A percentile compares a stretch with the other conserved stretches of the same genome.
Conservation (phyloP, 1,284 basidiomycete genomes). For the Trichosporon faecale region DNA sequence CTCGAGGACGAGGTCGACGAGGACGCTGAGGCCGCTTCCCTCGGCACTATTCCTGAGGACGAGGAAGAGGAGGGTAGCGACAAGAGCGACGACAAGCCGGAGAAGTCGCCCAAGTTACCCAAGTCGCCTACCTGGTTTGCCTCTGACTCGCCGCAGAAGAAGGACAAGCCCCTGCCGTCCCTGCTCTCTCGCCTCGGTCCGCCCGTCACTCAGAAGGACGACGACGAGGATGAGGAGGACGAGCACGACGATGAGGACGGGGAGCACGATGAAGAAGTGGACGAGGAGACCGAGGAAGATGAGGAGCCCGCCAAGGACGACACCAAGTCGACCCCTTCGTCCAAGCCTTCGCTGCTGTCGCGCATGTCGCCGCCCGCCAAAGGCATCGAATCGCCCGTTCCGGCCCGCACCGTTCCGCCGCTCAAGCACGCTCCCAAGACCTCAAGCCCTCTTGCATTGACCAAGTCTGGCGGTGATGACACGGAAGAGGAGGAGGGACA, state of each 20-base stretch:
- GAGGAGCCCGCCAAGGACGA: not conserved
- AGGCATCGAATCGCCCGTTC: not conserved
- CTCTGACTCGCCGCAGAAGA: not conserved
- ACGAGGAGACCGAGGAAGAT: not conserved
- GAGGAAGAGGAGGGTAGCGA: constrained; percentile 22
- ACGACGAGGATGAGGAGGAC: not conserved
- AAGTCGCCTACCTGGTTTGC: constrained; percentile 44
- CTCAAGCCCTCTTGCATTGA: constrained; percentile 36
- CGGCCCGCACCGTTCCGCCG: constrained; percentile 6
- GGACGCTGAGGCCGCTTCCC: constrained; percentile 14
- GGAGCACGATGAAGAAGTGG: not conserved
- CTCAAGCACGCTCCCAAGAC: constrained; percentile 44
- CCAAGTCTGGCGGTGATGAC: constrained; percentile 11
- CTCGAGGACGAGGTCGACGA: constrained; percentile 29
- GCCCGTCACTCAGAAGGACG: constrained; percentile 7
- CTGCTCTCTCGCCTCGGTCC: constrained; percentile 21
- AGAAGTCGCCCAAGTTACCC: constrained; percentile 12
- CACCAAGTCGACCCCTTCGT: not conserved
- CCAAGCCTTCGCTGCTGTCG: constrained; percentile 21
- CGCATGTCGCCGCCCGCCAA: constrained; percentile 17
- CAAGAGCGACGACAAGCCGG: constrained; percentile 15
- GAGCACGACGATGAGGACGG: not conserved
- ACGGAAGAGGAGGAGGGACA: constrained; percentile 7
- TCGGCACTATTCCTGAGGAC: constrained; percentile 39
- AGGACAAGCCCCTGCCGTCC: not conserved